Base-by-base conservation (phyloP, 148 eudicot species). In the Gaultheria prostrata region DNA sequence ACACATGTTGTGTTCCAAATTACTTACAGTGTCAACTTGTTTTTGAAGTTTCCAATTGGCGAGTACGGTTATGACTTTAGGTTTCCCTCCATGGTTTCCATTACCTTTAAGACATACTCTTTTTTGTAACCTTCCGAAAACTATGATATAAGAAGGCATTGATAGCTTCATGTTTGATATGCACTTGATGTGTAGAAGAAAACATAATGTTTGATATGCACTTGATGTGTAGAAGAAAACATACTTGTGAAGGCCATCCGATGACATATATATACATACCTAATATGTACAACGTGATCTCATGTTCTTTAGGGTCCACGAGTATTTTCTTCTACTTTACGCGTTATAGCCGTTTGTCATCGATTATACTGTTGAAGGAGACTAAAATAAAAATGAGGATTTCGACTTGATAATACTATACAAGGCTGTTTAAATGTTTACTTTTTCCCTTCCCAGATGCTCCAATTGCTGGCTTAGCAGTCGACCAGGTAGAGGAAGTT, bases 381-480 rank as follows among this genome's bases (percentile, higher is more conserved):
- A n/a, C n/a, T n/a, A n/a, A n/a, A n/a, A n/a, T n/a, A n/a, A n/a
- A n/a, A n/a, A n/a, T n/a, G n/a, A n/a, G n/a, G n/a, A n/a, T 30
- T 46, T 82, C 24, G 30, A 30, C 26, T 51, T 48, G 61, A 18
- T 53, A 26, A 18, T 51, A 8, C 20, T 7, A 1, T 13, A 14
- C 63, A 17, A 17, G 69, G 24, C 30, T n/a, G 7, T 80, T 12
- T 53, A 65, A 33, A 61, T 11, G 1, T 30, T 0, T 0, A 8
- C 28, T 17, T 28, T 54, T 65, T 63, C 57, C 51, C 48, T 54
- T 51, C 69, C 67, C 57, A 89, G 91, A 90, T 59, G 91, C 92
- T 15, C 86, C 92, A 6, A 89, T 88, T 30, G 89, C 93, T 51
- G 91, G 92, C 28, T 88, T 90, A 77, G 93, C 92, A 17, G 89